These are phyloP conservation scores for Chlamydomonas sphaeroides DNA, from an alignment of 139 green algal species.

Conservation along the genomic window DNA sequence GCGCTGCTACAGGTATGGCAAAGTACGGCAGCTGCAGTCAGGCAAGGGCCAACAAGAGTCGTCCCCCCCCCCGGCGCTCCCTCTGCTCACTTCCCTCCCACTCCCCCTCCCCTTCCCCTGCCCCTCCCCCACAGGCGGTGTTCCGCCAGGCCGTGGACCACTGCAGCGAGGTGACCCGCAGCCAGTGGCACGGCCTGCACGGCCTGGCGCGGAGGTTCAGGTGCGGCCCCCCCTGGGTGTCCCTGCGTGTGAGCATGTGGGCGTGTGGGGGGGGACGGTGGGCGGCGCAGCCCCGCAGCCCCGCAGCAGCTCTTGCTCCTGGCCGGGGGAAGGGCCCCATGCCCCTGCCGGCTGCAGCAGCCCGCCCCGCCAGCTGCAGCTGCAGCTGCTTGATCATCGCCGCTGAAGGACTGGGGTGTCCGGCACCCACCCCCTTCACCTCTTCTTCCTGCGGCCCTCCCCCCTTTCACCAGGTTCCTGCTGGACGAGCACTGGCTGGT, in stretches of 20 bases:
- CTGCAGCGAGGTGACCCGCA: constrained; percentile 21
- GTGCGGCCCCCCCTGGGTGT: neutral
- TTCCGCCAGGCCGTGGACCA: constrained; percentile 36
- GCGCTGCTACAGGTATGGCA: constrained; percentile 31
- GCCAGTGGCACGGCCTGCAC: constrained; percentile 39
- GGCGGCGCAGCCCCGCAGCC: no score
- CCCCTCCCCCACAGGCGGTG: constrained; percentile 3
- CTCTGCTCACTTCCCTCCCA: neutral
- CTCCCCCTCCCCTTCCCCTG: neutral
- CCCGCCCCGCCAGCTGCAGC: no score
- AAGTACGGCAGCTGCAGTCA: no score
- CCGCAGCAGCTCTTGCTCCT: no score
- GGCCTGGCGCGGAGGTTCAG: constrained; percentile 34
- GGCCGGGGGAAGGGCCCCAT: no score
- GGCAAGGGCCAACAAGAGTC: no score
- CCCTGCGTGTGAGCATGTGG: neutral
- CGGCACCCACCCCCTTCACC: no score
- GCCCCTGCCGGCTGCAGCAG: no score
- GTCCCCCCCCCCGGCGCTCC: no score
- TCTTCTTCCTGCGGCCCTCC: no score
- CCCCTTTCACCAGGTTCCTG: constrained; percentile 40
- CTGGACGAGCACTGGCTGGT: constrained; percentile 36
- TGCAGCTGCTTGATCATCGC: no score
- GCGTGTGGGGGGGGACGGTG: neutral
- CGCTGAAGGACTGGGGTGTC: no score